phyloP scores from a whole-genome alignment of 2,329 filamentous ascomycete species.

The Dothideomycetidae sp. region DNA sequence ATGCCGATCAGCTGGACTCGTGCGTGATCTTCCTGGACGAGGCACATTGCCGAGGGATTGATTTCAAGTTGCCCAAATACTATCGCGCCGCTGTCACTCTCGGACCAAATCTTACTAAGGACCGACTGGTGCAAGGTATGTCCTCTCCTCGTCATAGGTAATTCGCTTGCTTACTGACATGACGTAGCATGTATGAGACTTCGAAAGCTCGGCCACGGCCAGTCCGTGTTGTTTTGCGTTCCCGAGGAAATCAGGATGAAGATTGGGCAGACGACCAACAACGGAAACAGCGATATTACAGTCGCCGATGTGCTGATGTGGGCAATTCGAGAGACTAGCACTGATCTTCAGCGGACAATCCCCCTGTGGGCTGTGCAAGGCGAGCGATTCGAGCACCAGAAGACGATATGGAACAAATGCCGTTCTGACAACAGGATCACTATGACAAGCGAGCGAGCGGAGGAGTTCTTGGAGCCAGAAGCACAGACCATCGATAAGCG shows the following conservation, averaged over 20 bases:
- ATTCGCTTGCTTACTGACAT: constrained; percentile 5
- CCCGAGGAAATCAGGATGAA: constrained; percentile 44
- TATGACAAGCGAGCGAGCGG: constrained; percentile 19
- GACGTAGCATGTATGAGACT: constrained; percentile 53
- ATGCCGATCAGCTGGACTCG: constrained; percentile 37
- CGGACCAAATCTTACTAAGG: constrained; percentile 51
- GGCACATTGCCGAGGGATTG: constrained; percentile 54
- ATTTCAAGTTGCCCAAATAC: constrained; percentile 44
- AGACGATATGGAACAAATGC: constrained; percentile 22
- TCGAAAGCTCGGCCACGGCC: constrained; percentile 51
- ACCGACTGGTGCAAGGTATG: constrained; percentile 51
- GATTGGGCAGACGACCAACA: constrained; percentile 27
- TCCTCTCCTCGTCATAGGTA: neutral
- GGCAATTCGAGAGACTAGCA: constrained; percentile 44
- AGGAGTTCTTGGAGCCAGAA: constrained; percentile 42
- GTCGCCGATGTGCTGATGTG: constrained; percentile 43
- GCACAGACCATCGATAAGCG: constrained; percentile 37
- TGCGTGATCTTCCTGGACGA: constrained; percentile 60
- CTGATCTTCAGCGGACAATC: constrained; percentile 35
- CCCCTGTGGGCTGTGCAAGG: constrained; percentile 50
- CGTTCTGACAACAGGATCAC: constrained; percentile 7
- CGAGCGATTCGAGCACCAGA: constrained; percentile 32
- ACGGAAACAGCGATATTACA: constrained; percentile 20
- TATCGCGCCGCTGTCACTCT: constrained; percentile 55
- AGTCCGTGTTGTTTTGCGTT: constrained; percentile 49